Percentiles rank a stretch among this genome's conserved stretches.
These are phyloP conservation scores for Fraxinus excelsior DNA, from an alignment of 257 asterid species.

Conservation along the genomic window DNA sequence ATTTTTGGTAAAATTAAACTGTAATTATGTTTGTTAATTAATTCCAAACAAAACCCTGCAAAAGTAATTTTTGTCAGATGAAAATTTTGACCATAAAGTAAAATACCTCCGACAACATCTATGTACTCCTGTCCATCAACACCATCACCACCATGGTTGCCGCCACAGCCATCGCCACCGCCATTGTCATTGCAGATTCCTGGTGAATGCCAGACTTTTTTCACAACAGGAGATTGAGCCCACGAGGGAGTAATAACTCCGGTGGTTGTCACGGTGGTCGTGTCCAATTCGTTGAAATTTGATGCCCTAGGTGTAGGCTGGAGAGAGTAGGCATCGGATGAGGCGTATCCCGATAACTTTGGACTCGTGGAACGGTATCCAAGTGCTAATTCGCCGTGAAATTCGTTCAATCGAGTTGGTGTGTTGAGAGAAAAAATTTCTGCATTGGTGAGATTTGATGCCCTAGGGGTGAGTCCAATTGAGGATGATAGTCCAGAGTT, in stretches of 20 bases:
- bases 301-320: constrained; percentile 73
- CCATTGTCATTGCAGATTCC: constrained; percentile 20
- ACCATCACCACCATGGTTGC: not conserved
- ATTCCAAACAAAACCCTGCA: constrained; percentile 8
- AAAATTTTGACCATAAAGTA: constrained; percentile 20
- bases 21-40: not conserved
- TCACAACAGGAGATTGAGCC: constrained; percentile 50
- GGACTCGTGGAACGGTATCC: constrained; percentile 60
- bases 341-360: constrained; percentile 57
- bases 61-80: constrained; percentile 1
- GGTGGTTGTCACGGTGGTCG: constrained; percentile 30
- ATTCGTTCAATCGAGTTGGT: constrained; percentile 43
- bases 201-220: constrained; percentile 58
- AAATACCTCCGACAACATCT: constrained; percentile 53
- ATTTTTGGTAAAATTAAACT: not conserved
- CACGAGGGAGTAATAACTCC: constrained; percentile 38
- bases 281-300: constrained; percentile 56
- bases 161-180: constrained; percentile 3
- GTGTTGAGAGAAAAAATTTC: constrained; percentile 66
- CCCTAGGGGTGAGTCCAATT: constrained; percentile 59
- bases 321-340: constrained; percentile 70
- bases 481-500: constrained; percentile 49
- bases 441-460: constrained; percentile 63
- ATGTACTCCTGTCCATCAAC: constrained; percentile 22
- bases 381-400: not conserved